Percentiles rank a stretch among this genome's conserved stretches.
These are phyloP conservation scores for Dactylis glomerata DNA, from an alignment of 176 grass and related monocot genomes.

Conservation along the genomic window DNA sequence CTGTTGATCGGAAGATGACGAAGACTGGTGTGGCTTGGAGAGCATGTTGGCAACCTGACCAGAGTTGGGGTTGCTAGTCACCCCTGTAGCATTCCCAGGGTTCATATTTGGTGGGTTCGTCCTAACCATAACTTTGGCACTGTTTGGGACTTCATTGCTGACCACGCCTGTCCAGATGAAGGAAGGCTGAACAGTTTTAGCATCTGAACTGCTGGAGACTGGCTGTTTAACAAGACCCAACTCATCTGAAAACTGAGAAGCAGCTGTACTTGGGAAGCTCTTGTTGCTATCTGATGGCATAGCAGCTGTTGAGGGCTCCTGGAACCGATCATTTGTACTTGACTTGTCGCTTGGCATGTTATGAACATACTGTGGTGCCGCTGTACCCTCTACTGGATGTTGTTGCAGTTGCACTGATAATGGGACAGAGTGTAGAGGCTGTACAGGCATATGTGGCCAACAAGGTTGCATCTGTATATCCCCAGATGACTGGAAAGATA, in stretches of 20 bases:
- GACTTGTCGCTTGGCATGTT: constrained; percentile 44
- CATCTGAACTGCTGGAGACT: constrained; percentile 37
- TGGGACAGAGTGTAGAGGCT: constrained; percentile 65
- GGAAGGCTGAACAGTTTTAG: constrained; percentile 46
- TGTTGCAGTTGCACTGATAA: constrained; percentile 76
- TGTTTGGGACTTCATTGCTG: constrained; percentile 58
- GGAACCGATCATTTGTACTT: constrained; percentile 52
- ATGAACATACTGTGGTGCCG: constrained; percentile 48
- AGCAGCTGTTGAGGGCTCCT: constrained; percentile 36
- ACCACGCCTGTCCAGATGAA: constrained; percentile 27
- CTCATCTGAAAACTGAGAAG: constrained; percentile 48
- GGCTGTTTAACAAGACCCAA: constrained; percentile 51
- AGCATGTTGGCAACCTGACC: constrained; percentile 35
- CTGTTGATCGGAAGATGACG: constrained; percentile 36
- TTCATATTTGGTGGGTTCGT: constrained; percentile 32
- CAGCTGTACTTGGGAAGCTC: constrained; percentile 39
- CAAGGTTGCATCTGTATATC: constrained; percentile 85
- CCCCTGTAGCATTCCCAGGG: constrained; percentile 28
- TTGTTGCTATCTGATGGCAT: constrained; percentile 44
- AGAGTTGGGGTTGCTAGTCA: constrained; percentile 33
- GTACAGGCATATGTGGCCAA: constrained; percentile 88
- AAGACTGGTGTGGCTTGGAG: constrained; percentile 41
- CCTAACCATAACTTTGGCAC: constrained; percentile 47
- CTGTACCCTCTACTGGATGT: constrained; percentile 63
- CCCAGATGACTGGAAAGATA: constrained; percentile 64